Percentiles rank a stretch among this genome's conserved stretches.
phyloP scores from a whole-genome alignment of 495 filamentous ascomycete species.

The Bombardia bombarda region DNA sequence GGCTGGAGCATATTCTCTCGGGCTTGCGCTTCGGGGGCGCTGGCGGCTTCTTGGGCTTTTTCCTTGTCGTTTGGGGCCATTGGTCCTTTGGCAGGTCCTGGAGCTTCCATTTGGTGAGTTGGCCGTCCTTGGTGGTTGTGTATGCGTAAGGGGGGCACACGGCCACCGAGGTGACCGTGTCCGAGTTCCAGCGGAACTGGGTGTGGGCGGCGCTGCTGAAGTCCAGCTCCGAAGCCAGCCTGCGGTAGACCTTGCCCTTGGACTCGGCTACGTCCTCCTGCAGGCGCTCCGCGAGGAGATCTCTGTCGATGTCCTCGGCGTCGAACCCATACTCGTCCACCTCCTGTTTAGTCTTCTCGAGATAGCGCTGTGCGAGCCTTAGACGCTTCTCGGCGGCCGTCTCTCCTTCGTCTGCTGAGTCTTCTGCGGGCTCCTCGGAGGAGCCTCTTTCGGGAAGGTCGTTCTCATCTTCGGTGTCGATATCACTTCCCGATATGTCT shows the following conservation, averaged over 20 bases:
- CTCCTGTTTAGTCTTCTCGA: constrained; percentile 81
- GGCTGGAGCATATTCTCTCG: constrained; percentile 56
- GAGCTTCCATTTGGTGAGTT: constrained; percentile 81
- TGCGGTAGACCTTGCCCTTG: constrained; percentile 82
- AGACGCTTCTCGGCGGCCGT: constrained; percentile 82
- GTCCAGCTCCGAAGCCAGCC: constrained; percentile 60
- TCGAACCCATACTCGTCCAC: constrained; percentile 71
- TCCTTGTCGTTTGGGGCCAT: constrained; percentile 43
- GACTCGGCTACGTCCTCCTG: constrained; percentile 89
- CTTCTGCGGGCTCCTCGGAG: constrained; percentile 43
- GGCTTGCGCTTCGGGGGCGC: constrained; percentile 63
- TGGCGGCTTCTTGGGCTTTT: constrained; percentile 53
- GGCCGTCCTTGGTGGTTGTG: constrained; percentile 77
- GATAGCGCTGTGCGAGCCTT: constrained; percentile 84
- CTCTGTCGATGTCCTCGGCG: constrained; percentile 84
- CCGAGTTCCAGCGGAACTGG: constrained; percentile 68
- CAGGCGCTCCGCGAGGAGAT: constrained; percentile 81
- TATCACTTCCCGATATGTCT: constrained; percentile 83
- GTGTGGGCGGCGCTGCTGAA: constrained; percentile 55
- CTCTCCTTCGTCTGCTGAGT: constrained; percentile 55
- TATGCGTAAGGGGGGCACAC: constrained; percentile 71
- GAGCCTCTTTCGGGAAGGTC: constrained; percentile 29
- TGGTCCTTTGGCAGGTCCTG: constrained; percentile 48
- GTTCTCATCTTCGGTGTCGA: constrained; percentile 38
- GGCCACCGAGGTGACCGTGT: constrained; percentile 71